Base-by-base conservation (phyloP, 2,329 filamentous ascomycete genomes). In the Raffaelea arxii region DNA sequence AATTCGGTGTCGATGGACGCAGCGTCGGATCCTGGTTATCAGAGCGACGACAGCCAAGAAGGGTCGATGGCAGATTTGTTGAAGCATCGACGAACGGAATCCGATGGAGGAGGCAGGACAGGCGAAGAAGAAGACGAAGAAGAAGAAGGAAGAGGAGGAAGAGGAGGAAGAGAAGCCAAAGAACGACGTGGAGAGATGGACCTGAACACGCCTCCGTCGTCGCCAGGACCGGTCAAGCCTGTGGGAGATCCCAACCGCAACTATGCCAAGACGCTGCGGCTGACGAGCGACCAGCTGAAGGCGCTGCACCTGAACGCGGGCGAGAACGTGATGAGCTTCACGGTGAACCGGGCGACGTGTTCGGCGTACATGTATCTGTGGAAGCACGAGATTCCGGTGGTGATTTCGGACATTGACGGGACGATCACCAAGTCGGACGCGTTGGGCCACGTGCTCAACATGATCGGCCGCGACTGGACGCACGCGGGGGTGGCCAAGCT, bases 341-440 rank as follows among this genome's bases (percentile, higher is more conserved):
- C 87, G 3, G 92, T 98, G 50, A 97, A 97, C 63, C 78, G 86
- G 52, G 90, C 92, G 6, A 96, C 88, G 0, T 98, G 92, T 65
- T 81, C 81, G 44, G 92, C 91, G 14, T 85, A 80, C 56, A 94
- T 98, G 82, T 98, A 89, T 62, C 77, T 94, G 50, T 98, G 92
- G 94, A 83, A 80, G 54, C 80, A 91, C 58, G 85, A 94, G 57
- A 84, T 85, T 0, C 94, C 92, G 0, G 91, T 98, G 47, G 90
- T 98, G 41, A 96, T 98, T 52, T 97, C 91, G 1, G 92, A 98
- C 63, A 97, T 98, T 58, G 92, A 98, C 64, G 92, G 92, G 44
- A 98, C 92, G 21, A 98, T 98, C 58, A 98, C 92, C 49, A 98
- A 98, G 68, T 95, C 90, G 3, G 90, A 96, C 66, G 90, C 89